Conservation (phyloP, 257 asterid species). For the Voacanga thouarsii region DNA sequence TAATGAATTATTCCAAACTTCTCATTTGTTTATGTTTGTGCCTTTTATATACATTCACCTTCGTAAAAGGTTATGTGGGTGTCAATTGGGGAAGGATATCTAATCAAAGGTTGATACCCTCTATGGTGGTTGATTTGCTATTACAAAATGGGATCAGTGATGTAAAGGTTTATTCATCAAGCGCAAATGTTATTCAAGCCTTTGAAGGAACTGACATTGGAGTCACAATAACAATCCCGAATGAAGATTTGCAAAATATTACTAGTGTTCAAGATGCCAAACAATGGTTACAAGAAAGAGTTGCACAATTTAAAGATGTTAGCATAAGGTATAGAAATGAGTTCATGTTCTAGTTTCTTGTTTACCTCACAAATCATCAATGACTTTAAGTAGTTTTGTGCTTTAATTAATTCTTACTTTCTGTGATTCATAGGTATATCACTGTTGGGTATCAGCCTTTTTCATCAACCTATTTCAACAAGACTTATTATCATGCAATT, state of each 20-base stretch:
- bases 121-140: conserved; percentile 22
- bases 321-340: neutral
- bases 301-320: neutral
- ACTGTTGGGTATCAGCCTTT: neutral
- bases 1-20: neutral
- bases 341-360: no score
- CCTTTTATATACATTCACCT: neutral
- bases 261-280: neutral
- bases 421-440: conserved; percentile 1
- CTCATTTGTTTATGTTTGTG: neutral
- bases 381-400: neutral
- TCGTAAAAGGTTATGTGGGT: conserved; percentile 8
- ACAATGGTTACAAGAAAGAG: neutral
- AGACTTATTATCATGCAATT: neutral
- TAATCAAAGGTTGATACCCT: conserved; percentile 16
- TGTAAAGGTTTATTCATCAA: conserved; percentile 8
- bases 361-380: no score
- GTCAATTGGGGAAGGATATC: conserved; percentile 22
- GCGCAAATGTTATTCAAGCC: conserved; percentile 15
- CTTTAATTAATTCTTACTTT: neutral
- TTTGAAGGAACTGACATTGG: conserved; percentile 6
- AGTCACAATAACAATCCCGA: conserved; percentile 2
- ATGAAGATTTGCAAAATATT: neutral
- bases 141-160: conserved; percentile 10
- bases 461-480: neutral